These are phyloP conservation scores for Gracilaria caudata DNA, from an alignment of 23 red algal genomes.

Conservation along the genomic window DNA sequence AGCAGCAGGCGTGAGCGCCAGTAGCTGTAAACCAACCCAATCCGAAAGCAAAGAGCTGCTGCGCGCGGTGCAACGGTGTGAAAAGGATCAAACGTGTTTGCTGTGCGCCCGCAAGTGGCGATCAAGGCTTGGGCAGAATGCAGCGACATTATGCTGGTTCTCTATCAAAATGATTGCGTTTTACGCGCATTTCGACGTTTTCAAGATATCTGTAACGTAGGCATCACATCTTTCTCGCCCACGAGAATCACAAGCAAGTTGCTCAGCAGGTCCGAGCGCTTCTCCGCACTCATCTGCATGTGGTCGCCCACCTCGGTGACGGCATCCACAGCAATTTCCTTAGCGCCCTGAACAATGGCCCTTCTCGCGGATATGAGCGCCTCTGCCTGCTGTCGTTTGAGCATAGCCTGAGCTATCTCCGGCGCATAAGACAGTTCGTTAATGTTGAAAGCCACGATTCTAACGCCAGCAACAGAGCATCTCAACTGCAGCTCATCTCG, in stretches of 20 bases:
- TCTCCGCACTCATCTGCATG: background rate
- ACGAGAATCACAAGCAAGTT: slow-evolving; percentile 65
- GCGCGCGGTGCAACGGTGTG: too few species aligned
- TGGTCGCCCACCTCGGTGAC: background rate
- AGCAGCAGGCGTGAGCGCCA: too few species aligned
- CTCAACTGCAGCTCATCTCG: slow-evolving; percentile 44
- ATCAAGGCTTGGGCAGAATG: too few species aligned
- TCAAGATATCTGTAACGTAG: slow-evolving; percentile 27
- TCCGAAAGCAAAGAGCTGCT: too few species aligned
- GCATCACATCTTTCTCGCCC: slow-evolving; percentile 65
- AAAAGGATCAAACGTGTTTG: background rate
- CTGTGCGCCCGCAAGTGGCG: too few species aligned
- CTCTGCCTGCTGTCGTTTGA: slow-evolving; percentile 74
- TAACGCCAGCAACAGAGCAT: slow-evolving; percentile 46
- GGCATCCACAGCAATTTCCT: slow-evolving; percentile 43
- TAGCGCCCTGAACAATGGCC: slow-evolving; percentile 56
- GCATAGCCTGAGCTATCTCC: slow-evolving; percentile 69
- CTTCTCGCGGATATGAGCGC: slow-evolving; percentile 53
- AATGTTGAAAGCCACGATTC: slow-evolving; percentile 48
- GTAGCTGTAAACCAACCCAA: too few species aligned
- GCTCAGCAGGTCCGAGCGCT: slow-evolving; percentile 21
- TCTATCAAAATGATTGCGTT: background rate
- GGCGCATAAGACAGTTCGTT: slow-evolving; percentile 74
- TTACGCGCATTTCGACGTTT: too few species aligned
- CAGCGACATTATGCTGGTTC: too few species aligned